phyloP scores from a whole-genome alignment of 2,329 filamentous ascomycete genomes.

The Pyricularia sp. region DNA sequence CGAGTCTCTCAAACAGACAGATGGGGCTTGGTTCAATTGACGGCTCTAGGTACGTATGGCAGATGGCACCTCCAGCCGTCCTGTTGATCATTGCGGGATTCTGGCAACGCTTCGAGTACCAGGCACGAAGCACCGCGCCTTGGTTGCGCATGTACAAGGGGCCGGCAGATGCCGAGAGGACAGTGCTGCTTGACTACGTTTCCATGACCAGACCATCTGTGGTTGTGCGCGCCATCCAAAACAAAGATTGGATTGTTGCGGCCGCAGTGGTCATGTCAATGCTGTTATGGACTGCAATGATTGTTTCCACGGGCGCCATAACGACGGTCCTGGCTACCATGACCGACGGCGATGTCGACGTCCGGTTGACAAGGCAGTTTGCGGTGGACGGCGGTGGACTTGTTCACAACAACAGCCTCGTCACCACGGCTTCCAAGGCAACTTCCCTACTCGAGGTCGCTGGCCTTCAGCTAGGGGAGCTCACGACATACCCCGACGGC shows the following conservation, averaged over 20 bases:
- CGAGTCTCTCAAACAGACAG: constrained; percentile 19
- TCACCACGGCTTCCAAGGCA: not conserved
- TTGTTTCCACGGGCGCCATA: constrained; percentile 23
- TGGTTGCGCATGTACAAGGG: constrained; percentile 22
- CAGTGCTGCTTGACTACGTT: constrained; percentile 23
- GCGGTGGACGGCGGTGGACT: constrained; percentile 14
- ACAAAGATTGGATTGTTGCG: constrained; percentile 22
- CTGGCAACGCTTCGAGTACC: constrained; percentile 25
- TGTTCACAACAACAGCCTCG: not conserved
- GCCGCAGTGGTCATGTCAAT: constrained; percentile 14
- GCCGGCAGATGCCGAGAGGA: constrained; percentile 16
- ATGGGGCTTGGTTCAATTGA: constrained; percentile 11
- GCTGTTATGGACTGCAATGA: constrained; percentile 19
- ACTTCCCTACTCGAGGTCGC: constrained; percentile 20
- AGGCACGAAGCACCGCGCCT: constrained; percentile 22
- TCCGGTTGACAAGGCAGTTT: constrained; percentile 17
- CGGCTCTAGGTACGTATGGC: constrained; percentile 21
- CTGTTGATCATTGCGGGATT: constrained; percentile 18
- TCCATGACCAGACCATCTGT: constrained; percentile 16
- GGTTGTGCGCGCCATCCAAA: constrained; percentile 16
- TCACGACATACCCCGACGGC: constrained; percentile 18
- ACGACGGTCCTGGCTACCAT: constrained; percentile 17
- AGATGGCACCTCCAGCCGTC: constrained; percentile 21
- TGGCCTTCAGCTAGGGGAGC: constrained; percentile 15
- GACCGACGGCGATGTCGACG: constrained; percentile 11